A percentile compares a stretch with the other conserved stretches of the same genome.
phyloP scores from a whole-genome alignment of 2,329 filamentous ascomycete species.

The Fusarium keratoplasticum region DNA sequence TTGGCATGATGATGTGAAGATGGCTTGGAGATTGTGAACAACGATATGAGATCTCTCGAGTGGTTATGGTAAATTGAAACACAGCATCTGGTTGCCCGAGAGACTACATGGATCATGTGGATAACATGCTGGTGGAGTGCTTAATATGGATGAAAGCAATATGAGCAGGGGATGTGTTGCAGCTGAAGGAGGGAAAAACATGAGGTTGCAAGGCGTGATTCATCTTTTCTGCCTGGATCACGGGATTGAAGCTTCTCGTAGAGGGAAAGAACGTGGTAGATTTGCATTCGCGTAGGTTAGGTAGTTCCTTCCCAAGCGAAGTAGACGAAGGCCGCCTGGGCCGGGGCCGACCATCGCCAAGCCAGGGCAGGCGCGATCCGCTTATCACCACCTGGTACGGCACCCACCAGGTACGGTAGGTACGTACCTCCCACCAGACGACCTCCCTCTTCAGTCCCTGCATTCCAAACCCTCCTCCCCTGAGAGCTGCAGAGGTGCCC shows the following conservation, averaged over 20 bases:
- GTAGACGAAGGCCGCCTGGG: neutral
- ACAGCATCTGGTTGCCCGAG: constrained; percentile 38
- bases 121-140: constrained; percentile 37
- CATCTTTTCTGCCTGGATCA: constrained; percentile 9
- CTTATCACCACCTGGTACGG: neutral
- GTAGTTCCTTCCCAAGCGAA: constrained; percentile 14
- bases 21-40: constrained; percentile 19
- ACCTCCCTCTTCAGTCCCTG: constrained; percentile 27
- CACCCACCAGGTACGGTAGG: neutral
- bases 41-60: constrained; percentile 14
- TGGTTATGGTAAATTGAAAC: constrained; percentile 32
- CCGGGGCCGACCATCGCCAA: constrained; percentile 11
- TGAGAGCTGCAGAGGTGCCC: neutral
- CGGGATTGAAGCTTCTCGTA: neutral
- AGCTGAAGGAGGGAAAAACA: neutral
- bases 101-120: constrained; percentile 42
- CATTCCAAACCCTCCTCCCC: constrained; percentile 25
- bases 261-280: constrained; percentile 13
- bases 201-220: neutral
- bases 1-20: constrained; percentile 55
- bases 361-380: constrained; percentile 22
- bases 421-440: constrained; percentile 31
- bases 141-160: constrained; percentile 10
- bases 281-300: neutral
- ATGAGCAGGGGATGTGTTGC: constrained; percentile 1